These are phyloP conservation scores for Panicum hallii DNA, from an alignment of 202 grass and related monocot genomes.

Conservation along the genomic window DNA sequence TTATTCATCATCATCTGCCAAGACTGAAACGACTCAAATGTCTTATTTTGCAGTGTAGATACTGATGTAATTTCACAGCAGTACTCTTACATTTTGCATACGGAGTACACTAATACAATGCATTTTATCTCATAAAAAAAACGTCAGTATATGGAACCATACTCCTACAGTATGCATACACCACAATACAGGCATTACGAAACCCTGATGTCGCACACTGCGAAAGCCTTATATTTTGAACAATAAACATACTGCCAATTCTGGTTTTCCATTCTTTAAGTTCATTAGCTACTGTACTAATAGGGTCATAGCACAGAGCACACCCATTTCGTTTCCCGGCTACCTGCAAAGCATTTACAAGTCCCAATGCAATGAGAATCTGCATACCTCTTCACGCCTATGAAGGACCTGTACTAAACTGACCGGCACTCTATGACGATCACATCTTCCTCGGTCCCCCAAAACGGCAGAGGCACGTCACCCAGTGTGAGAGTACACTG, in stretches of 20 bases:
- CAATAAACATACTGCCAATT: not conserved
- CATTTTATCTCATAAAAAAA: no score
- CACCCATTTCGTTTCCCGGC: not conserved
- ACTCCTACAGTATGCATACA: not conserved
- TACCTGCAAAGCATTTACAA: not conserved
- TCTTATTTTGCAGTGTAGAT: no score
- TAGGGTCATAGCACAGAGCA: not conserved
- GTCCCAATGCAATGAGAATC: not conserved
- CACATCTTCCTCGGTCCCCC: constrained; percentile 27
- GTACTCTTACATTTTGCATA: no score
- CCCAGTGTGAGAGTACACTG: not conserved
- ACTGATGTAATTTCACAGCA: no score
- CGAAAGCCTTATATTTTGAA: not conserved
- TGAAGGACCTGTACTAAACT: constrained; percentile 10
- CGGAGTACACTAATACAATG: no score
- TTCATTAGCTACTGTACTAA: not conserved
- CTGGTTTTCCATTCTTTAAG: not conserved
- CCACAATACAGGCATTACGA: not conserved
- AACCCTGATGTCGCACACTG: not conserved
- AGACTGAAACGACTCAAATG: not conserved
- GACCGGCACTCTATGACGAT: constrained; percentile 1
- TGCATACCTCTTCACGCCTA: not conserved
- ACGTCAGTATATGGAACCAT: not conserved
- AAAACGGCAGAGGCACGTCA: not conserved
- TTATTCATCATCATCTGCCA: no score